Evolutionary conservation across 805 yeast genomes (phyloP).

Genomic region (Candida silvatica): DNA sequence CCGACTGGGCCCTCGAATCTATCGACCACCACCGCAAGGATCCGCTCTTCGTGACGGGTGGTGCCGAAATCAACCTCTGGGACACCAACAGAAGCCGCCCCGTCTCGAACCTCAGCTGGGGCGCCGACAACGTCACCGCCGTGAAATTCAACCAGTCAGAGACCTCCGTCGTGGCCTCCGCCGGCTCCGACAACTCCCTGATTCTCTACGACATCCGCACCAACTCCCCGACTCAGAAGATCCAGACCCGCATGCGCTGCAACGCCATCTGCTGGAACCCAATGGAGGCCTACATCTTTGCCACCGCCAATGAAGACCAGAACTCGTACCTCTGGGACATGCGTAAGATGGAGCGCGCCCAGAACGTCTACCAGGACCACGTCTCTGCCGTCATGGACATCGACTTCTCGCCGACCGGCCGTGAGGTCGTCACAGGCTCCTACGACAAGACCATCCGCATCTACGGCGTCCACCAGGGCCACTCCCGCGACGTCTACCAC

Average conservation of each 20-base stretch:
- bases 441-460: constrained; percentile 90
- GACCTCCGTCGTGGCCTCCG: constrained; percentile 78
- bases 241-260: constrained; percentile 73
- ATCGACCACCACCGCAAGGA: constrained; percentile 80
- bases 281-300: constrained; percentile 92
- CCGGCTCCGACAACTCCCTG: constrained; percentile 86
- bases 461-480: constrained; percentile 64
- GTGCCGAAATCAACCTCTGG: constrained; percentile 89
- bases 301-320: constrained; percentile 89
- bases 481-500: constrained; percentile 90
- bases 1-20: constrained; percentile 77
- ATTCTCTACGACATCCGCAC: constrained; percentile 89
- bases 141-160: constrained; percentile 89
- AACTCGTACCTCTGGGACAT: constrained; percentile 93
- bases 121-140: constrained; percentile 80
- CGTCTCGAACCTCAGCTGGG: constrained; percentile 80
- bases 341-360: constrained; percentile 78
- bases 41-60: constrained; percentile 81
- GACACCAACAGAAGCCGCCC: constrained; percentile 76
- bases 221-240: constrained; percentile 84
- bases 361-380: constrained; percentile 88
- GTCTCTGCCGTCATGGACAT: constrained; percentile 93
- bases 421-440: constrained; percentile 90
- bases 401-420: constrained; percentile 95
- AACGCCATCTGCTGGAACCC: constrained; percentile 95